Percentiles rank a stretch among this genome's conserved stretches.
Conservation (phyloP, 1,284 basidiomycete species). For the Leucoagaricus sp. region DNA sequence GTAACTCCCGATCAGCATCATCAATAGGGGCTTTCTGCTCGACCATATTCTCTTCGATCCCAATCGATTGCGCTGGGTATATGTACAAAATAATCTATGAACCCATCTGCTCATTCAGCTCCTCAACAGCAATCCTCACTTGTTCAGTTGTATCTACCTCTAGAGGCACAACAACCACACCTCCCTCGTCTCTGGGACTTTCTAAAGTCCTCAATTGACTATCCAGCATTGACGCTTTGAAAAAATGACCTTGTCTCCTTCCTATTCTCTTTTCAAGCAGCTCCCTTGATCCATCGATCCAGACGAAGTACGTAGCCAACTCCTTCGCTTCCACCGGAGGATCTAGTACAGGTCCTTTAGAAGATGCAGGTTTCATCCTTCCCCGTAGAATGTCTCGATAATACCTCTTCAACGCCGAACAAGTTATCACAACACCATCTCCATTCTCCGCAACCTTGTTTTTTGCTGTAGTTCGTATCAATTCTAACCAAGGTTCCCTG, state of each 20-base stretch:
- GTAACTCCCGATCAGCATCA: conserved; percentile 30
- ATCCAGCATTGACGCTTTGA: conserved; percentile 88
- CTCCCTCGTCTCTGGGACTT: conserved; percentile 68
- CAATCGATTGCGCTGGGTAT: not conserved
- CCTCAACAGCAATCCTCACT: conserved; percentile 40
- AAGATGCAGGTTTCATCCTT: conserved; percentile 21
- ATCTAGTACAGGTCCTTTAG: conserved; percentile 29
- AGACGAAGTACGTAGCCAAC: conserved; percentile 79
- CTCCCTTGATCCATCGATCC: conserved; percentile 71
- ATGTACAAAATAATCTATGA: not conserved
- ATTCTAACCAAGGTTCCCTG: conserved; percentile 83
- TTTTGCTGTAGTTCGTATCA: conserved; percentile 71
- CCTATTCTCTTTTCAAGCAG: conserved; percentile 72
- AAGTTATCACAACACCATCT: conserved; percentile 77
- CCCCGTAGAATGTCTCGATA: conserved; percentile 87
- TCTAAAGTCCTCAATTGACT: conserved; percentile 85
- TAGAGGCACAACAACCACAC: conserved; percentile 54
- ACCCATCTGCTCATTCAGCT: conserved; percentile 22
- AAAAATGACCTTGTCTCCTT: conserved; percentile 80
- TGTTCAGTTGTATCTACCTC: conserved; percentile 62
- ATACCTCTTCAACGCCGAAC: conserved; percentile 80
- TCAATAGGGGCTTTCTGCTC: not conserved
- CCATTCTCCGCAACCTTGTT: conserved; percentile 37
- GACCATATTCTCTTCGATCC: not conserved
- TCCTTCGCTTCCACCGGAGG: conserved; percentile 26